Evolutionary conservation across 176 grass and related monocot species (phyloP).

Genomic region (Oryza meridionalis): DNA sequence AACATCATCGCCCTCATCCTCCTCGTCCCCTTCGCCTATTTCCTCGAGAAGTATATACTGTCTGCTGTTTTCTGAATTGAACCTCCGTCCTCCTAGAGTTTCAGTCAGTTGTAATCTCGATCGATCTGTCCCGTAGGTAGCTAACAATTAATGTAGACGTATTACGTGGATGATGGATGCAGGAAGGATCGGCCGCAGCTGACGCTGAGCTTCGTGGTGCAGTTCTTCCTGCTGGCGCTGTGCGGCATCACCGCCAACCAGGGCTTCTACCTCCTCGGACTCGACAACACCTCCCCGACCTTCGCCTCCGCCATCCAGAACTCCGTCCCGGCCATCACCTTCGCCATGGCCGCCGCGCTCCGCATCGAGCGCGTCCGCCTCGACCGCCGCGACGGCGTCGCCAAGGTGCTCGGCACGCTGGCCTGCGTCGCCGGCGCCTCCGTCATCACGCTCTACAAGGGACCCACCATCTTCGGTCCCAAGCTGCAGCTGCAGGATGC

Average conservation of each 20-base stretch:
- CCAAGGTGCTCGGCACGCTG: conserved; percentile 73
- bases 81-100: too few species aligned
- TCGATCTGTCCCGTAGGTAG: too few species aligned
- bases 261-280: conserved; percentile 90
- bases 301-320: conserved; percentile 99
- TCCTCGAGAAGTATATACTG: conserved; percentile 70
- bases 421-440: conserved; percentile 85
- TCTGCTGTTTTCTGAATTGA: too few species aligned
- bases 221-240: conserved; percentile 96
- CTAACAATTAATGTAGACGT: too few species aligned
- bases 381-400: conserved; percentile 82
- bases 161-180: not conserved
- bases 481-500: not conserved
- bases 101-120: too few species aligned
- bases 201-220: conserved; percentile 63
- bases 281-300: conserved; percentile 91
- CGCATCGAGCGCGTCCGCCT: conserved; percentile 88
- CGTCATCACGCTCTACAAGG: conserved; percentile 94
- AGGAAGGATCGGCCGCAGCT: conserved; percentile 88
- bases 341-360: conserved; percentile 88
- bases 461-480: conserved; percentile 75
- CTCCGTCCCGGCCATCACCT: conserved; percentile 97
- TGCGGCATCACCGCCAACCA: conserved; percentile 96
- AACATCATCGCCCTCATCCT: conserved; percentile 97
- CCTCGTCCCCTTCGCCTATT: conserved; percentile 92